Conservation (phyloP, 129 eudicot species). For the Centaurea solstitialis region DNA sequence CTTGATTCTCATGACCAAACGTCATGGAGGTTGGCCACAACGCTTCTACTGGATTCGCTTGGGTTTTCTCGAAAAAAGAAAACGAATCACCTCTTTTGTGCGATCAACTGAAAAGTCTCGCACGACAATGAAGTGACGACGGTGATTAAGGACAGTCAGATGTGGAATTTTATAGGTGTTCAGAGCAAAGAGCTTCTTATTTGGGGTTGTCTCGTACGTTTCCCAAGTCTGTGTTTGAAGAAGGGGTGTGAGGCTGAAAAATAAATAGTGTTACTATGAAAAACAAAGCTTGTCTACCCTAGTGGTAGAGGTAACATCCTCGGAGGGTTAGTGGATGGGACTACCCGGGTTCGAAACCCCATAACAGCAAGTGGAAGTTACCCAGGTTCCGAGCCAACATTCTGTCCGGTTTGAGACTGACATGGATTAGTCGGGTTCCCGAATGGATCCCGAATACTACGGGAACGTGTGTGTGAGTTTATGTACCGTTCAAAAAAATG, state of each 20-base stretch:
- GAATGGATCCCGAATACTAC: too few relatives aligned
- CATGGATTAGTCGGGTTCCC: too few relatives aligned
- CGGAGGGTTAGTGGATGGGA: too few relatives aligned
- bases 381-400: too few relatives aligned
- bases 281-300: too few relatives aligned
- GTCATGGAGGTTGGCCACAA: constrained; percentile 71
- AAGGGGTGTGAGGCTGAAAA: constrained; percentile 19
- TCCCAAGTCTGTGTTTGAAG: constrained; percentile 72
- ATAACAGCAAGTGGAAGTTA: too few relatives aligned
- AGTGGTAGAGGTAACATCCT: too few relatives aligned
- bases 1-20: constrained; percentile 71
- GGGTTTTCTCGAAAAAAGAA: constrained; percentile 73
- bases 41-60: constrained; percentile 69
- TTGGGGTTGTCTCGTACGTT: constrained; percentile 66
- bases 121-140: constrained; percentile 82
- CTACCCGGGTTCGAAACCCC: too few relatives aligned
- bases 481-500: too few relatives aligned
- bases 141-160: constrained; percentile 64
- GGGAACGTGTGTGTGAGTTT: too few relatives aligned
- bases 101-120: constrained; percentile 49
- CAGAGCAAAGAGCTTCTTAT: constrained; percentile 81
- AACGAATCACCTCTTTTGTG: constrained; percentile 48
- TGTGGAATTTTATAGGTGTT: constrained; percentile 74
- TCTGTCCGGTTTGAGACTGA: too few relatives aligned
- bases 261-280: neutral